phyloP scores from a whole-genome alignment of 139 green algal genomes.

The Micractinium conductrix region DNA sequence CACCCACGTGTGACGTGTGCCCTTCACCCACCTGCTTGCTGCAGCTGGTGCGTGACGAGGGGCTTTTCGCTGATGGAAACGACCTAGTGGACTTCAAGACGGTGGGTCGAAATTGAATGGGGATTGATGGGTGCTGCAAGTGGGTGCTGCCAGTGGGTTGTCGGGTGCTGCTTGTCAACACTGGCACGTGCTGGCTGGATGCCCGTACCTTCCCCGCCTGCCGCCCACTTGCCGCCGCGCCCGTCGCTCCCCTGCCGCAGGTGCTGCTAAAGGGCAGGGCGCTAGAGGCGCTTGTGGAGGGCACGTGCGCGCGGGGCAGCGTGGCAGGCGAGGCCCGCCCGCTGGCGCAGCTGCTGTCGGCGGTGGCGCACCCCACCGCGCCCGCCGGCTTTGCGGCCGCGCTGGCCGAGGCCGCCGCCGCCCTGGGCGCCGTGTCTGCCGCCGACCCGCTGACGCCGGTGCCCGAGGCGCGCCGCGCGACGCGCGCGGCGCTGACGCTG shows the following conservation, averaged over 20 bases:
- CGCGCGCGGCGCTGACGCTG: conserved; percentile 3
- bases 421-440: neutral
- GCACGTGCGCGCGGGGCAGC: neutral
- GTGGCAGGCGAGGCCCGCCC: neutral
- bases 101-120: too few relatives aligned
- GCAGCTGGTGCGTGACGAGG: conserved; percentile 14
- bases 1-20: too few relatives aligned
- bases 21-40: too few relatives aligned
- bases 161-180: neutral
- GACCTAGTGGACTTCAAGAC: conserved; percentile 28
- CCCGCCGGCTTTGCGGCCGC: neutral
- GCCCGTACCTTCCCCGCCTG: too few relatives aligned
- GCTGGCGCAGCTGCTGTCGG: conserved; percentile 22
- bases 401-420: neutral
- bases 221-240: too few relatives aligned
- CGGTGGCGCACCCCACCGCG: conserved; percentile 14
- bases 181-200: neutral
- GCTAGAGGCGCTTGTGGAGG: conserved; percentile 30
- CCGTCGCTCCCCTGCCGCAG: too few relatives aligned
- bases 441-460: conserved; percentile 27
- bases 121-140: neutral
- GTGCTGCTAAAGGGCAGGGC: conserved; percentile 20
- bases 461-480: neutral
- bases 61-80: conserved; percentile 1
- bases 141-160: neutral